A percentile compares a stretch with the other conserved stretches of the same genome.
Conservation (phyloP, 2,329 filamentous ascomycete species). For the Pseudocercospora ulei region DNA sequence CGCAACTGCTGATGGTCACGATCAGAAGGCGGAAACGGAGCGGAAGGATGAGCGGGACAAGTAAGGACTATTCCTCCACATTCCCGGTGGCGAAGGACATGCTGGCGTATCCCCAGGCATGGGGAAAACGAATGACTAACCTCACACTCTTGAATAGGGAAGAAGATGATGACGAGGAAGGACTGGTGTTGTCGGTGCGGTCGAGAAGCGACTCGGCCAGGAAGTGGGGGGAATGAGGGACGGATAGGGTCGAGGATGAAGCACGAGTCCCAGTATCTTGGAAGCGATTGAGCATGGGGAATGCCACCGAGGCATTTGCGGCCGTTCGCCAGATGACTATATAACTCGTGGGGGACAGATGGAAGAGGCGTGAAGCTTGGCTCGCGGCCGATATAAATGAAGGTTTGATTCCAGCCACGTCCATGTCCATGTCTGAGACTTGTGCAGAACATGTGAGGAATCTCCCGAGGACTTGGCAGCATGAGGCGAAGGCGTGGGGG, state of each 20-base stretch:
- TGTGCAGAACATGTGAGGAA: too few relatives aligned
- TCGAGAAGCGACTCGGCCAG: constrained; percentile 14
- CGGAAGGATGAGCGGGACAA: constrained; percentile 19
- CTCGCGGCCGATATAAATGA: too few relatives aligned
- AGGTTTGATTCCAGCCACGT: too few relatives aligned
- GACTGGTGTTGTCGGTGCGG: constrained; percentile 18
- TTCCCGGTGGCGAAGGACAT: constrained; percentile 7
- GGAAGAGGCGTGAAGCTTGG: too few relatives aligned
- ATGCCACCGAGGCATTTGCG: neutral
- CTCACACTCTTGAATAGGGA: constrained; percentile 17
- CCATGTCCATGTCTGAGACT: too few relatives aligned
- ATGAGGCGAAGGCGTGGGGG: too few relatives aligned
- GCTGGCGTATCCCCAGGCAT: neutral
- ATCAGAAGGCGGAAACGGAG: constrained; percentile 15
- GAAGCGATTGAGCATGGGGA: neutral
- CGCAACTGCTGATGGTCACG: constrained; percentile 17
- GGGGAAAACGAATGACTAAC: constrained; percentile 18
- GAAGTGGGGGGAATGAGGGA: neutral
- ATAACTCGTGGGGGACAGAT: too few relatives aligned
- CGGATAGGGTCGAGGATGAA: neutral
- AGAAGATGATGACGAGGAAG: constrained; percentile 23
- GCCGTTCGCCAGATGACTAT: neutral
- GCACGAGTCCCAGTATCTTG: too few relatives aligned
- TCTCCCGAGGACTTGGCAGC: too few relatives aligned
- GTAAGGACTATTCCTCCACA: constrained; percentile 18